Percentiles rank a stretch among this genome's conserved stretches.
phyloP scores from a whole-genome alignment of 768 basidiomycete genomes.

The Austroboletus eburneus region DNA sequence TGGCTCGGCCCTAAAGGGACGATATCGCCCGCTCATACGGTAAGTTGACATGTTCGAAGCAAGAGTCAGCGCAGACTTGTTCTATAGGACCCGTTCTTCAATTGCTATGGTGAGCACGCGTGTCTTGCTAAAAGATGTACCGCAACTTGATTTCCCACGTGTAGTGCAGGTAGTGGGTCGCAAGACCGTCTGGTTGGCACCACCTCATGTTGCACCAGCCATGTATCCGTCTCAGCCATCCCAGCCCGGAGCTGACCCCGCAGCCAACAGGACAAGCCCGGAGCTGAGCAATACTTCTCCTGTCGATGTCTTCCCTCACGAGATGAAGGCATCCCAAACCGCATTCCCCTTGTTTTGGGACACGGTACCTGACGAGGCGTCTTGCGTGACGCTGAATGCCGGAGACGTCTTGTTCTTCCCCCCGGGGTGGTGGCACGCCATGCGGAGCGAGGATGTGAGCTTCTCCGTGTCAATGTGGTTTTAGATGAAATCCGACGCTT shows the following conservation, averaged over 20 bases:
- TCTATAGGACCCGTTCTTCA: constrained; percentile 85
- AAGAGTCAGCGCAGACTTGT: constrained; percentile 6
- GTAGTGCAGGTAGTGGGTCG: constrained; percentile 83
- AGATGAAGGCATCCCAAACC: constrained; percentile 17
- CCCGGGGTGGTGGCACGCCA: constrained; percentile 92
- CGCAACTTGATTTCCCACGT: constrained; percentile 8
- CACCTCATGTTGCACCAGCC: constrained; percentile 48
- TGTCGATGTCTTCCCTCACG: constrained; percentile 70
- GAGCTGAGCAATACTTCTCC: constrained; percentile 78
- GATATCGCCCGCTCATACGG: constrained; percentile 85
- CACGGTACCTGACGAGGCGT: constrained; percentile 55
- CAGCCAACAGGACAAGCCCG: constrained; percentile 37
- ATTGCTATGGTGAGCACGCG: constrained; percentile 67
- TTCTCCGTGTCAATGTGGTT: constrained; percentile 94
- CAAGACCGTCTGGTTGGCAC: constrained; percentile 92
- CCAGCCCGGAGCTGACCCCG: constrained; percentile 27
- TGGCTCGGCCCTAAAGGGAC: constrained; percentile 84
- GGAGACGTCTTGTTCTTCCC: constrained; percentile 91
- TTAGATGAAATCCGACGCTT: constrained; percentile 37
- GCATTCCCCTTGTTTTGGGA: constrained; percentile 51
- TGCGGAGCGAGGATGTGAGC: constrained; percentile 77
- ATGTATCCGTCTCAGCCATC: constrained; percentile 57
- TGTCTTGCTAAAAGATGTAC: background rate
- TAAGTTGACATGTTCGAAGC: constrained; percentile 36
- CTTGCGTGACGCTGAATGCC: constrained; percentile 60